phyloP scores from a whole-genome alignment of 495 filamentous ascomycete genomes.

The Aspergillus asperescens region DNA sequence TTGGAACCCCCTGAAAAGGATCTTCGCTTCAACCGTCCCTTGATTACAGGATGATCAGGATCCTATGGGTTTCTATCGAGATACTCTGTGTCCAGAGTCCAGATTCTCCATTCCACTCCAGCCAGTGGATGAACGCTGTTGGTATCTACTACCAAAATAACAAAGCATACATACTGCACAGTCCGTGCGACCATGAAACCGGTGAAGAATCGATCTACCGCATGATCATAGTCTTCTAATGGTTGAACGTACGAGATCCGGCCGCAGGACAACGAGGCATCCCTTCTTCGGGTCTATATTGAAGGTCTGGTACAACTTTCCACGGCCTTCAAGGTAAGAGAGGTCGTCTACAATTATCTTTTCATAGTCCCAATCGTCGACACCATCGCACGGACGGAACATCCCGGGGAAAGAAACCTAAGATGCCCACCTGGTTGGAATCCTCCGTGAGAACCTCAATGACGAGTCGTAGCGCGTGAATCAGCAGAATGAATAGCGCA shows the following conservation, averaged over 20 bases:
- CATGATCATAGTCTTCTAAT: slow-evolving; percentile 6
- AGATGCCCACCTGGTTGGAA: slow-evolving; percentile 1
- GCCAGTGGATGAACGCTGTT: not conserved
- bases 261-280: not conserved
- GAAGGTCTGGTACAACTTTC: slow-evolving; percentile 17
- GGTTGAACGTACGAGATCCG: slow-evolving; percentile 3
- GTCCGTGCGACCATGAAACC: not conserved
- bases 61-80: not conserved
- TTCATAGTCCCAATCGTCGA: slow-evolving; percentile 4
- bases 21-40: slow-evolving; percentile 11
- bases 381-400: slow-evolving; percentile 1
- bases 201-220: slow-evolving; percentile 6
- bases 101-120: too few relatives aligned
- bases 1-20: slow-evolving; percentile 17
- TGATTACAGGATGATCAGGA: not conserved
- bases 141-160: not conserved
- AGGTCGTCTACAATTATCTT: slow-evolving; percentile 1
- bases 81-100: not conserved
- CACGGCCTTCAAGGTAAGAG: slow-evolving; percentile 10
- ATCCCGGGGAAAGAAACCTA: slow-evolving; percentile 1
- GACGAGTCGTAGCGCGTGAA: not conserved
- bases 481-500: not conserved
- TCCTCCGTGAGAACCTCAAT: slow-evolving; percentile 9
- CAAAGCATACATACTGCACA: not conserved
- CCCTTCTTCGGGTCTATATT: not conserved